Evolutionary conservation across 176 grass and related monocot genomes (phyloP), one percentile per base, ranked within the genome.

Genomic region (Tillandsia leiboldiana): DNA sequence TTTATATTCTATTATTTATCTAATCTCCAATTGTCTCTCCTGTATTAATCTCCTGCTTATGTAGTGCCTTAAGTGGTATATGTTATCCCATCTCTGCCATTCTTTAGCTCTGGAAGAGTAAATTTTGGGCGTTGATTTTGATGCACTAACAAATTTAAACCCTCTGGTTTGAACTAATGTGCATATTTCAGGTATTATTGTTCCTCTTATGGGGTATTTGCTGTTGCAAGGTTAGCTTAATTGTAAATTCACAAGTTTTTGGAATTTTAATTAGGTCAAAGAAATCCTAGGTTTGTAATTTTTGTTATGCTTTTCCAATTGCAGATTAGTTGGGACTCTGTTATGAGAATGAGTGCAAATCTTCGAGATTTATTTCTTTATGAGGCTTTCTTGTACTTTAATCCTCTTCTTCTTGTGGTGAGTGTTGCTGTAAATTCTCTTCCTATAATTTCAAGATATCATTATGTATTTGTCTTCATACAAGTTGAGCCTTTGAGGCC

Each of bases 341-440:
- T 99, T 58, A 87, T 84, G 87, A 87, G 87, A 65, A 99, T 99
- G 95, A 99, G 85, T 83, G 87, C 68, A 71, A 90, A 99, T 73
- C 80, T 93, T 50, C 84, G 81, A 29, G 87, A 93, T 76, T 70
- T 99, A 26, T 99, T 99, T 85, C 77, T 99, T 11, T 99, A 99
- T 1, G 95, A 99, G 87, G 73, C 87, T 49, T 99, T 99, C 78
- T 82, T 99, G 27, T 99, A 99, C 79, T 99, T 90, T 63, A 99
- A 99, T 77, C 84, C 95, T 74, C 87, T 99, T 48, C 87, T 99
- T 84, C 87, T 99, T 53, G 87, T 90, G 82, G 95, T 99, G 70
- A 73, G 82, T 86, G 50, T 72, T 64, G 17, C 28, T 22, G 15
- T 67, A 24, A 24, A 9, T 51, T 54, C 48, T 48, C 2, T 20